These are phyloP conservation scores for Monosporascus sp. DNA, from an alignment of 2,329 filamentous ascomycete species.

Conservation along the genomic window DNA sequence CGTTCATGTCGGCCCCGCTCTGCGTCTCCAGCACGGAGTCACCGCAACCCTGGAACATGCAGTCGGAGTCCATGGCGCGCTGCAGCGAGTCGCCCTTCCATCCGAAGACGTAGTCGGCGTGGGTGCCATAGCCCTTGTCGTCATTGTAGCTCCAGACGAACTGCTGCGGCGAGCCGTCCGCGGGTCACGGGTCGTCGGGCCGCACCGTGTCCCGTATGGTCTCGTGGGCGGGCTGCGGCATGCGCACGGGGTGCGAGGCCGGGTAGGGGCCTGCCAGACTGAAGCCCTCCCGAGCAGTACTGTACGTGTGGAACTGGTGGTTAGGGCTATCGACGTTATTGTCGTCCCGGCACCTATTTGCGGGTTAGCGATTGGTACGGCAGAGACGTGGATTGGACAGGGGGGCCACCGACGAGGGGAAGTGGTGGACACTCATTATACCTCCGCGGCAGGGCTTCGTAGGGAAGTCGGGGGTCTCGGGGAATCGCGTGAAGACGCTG, in stretches of 20 bases:
- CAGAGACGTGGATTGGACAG: neutral
- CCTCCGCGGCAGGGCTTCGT: constrained; percentile 30
- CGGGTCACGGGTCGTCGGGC: constrained; percentile 29
- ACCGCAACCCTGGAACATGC: constrained; percentile 30
- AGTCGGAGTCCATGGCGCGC: constrained; percentile 27
- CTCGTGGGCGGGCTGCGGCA: constrained; percentile 36
- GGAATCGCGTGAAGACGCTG: constrained; percentile 28
- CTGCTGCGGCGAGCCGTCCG: constrained; percentile 19
- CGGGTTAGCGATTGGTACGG: neutral
- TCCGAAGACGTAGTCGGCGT: constrained; percentile 32
- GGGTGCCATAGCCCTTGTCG: constrained; percentile 26
- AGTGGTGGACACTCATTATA: constrained; percentile 34
- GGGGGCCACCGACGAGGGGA: constrained; percentile 18
- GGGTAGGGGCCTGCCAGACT: constrained; percentile 21
- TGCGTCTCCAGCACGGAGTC: constrained; percentile 29
- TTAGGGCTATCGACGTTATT: constrained; percentile 8
- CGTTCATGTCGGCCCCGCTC: constrained; percentile 27
- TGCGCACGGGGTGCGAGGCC: constrained; percentile 18
- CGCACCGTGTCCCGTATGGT: constrained; percentile 36
- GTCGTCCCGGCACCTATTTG: constrained; percentile 8
- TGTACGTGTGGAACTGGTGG: constrained; percentile 15
- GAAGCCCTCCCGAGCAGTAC: constrained; percentile 11
- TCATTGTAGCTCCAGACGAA: constrained; percentile 21
- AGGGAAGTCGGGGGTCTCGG: constrained; percentile 32
- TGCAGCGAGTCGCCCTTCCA: constrained; percentile 24